Conservation (phyloP, 768 basidiomycete species). For the Podaxis sp. region DNA sequence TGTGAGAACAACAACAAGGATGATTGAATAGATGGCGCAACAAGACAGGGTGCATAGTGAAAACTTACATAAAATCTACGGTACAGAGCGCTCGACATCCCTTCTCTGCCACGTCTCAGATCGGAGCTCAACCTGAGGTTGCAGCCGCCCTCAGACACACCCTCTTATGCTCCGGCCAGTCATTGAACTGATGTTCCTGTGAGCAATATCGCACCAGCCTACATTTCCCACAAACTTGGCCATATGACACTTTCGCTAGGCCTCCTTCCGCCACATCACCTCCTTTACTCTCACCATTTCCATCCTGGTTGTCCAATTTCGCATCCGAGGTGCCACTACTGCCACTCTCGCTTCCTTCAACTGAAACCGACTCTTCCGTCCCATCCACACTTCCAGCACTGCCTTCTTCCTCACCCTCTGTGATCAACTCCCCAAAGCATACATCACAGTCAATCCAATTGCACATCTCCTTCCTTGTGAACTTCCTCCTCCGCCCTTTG, state of each 20-base stretch:
- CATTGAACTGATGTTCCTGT: conserved; percentile 66
- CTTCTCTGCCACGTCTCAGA: not conserved
- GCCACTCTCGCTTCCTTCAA: conserved; percentile 12
- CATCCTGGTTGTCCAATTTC: conserved; percentile 19
- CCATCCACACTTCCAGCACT: conserved; percentile 1
- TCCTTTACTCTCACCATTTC: not conserved
- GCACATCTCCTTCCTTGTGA: conserved; percentile 63
- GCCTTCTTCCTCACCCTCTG: not conserved
- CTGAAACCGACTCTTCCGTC: not conserved
- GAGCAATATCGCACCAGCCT: conserved; percentile 77
- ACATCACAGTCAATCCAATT: conserved; percentile 78
- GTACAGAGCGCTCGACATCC: not conserved
- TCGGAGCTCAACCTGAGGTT: not conserved
- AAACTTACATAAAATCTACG: not conserved
- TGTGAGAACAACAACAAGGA: too few species aligned
- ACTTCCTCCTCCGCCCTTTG: conserved; percentile 34
- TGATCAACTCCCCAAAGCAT: conserved; percentile 45
- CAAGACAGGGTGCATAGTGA: too few species aligned
- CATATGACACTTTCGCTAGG: conserved; percentile 27
- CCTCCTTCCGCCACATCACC: not conserved
- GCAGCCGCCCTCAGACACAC: conserved; percentile 39
- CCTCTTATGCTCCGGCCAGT: conserved; percentile 75
- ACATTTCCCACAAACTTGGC: conserved; percentile 73
- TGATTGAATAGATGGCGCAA: too few species aligned
- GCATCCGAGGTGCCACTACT: conserved; percentile 23